Conservation (phyloP, 2,329 filamentous ascomycete genomes). For the Phoma herbarum region DNA sequence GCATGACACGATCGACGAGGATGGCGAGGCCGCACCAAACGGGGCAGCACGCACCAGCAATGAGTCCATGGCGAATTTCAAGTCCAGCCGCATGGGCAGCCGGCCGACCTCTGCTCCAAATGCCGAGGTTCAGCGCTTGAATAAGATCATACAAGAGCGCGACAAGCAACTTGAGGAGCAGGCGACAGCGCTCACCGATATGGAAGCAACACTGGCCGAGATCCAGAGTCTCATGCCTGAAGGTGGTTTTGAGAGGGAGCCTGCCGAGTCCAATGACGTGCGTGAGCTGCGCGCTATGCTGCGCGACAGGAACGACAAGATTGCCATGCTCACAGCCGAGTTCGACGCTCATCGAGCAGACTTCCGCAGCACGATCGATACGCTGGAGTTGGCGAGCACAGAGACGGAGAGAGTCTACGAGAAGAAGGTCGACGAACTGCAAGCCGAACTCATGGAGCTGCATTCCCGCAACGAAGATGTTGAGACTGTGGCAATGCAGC, state of each 20-base stretch:
- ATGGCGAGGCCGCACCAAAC: conserved; percentile 58
- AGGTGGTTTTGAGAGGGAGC: conserved; percentile 59
- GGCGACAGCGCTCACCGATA: conserved; percentile 80
- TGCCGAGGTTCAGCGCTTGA: conserved; percentile 78
- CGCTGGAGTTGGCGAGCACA: conserved; percentile 90
- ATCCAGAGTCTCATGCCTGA: conserved; percentile 74
- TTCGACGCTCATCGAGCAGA: conserved; percentile 95
- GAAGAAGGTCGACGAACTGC: conserved; percentile 84
- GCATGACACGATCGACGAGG: conserved; percentile 53
- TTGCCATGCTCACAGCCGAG: conserved; percentile 88
- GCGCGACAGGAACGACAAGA: conserved; percentile 96
- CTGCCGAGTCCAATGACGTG: conserved; percentile 68
- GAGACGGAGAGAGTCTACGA: conserved; percentile 98
- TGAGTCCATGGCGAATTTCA: conserved; percentile 61
- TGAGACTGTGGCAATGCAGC: conserved; percentile 85
- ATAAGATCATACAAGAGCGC: conserved; percentile 78
- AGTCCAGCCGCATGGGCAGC: conserved; percentile 37
- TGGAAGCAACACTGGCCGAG: conserved; percentile 88
- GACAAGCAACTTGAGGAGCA: conserved; percentile 92
- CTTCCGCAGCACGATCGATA: conserved; percentile 96
- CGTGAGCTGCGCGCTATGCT: conserved; percentile 81
- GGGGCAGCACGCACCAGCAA: conserved; percentile 61
- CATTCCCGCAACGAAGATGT: conserved; percentile 88
- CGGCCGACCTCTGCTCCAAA: conserved; percentile 49
- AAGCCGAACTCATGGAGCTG: conserved; percentile 82